Conservation (phyloP, 1,284 basidiomycete species). For the Cystobasidium slooffiae region DNA sequence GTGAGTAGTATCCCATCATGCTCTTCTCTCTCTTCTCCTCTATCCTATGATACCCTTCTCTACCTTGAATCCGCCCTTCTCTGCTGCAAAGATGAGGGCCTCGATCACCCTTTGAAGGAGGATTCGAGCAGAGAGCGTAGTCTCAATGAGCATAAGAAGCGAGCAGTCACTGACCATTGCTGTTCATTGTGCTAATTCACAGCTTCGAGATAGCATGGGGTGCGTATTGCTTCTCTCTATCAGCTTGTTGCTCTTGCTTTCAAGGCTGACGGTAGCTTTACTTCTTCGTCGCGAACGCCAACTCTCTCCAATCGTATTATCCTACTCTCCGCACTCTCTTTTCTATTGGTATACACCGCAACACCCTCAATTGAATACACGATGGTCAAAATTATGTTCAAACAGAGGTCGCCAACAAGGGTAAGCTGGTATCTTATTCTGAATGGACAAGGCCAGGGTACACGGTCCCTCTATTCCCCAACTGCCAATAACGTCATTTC, state of each 20-base stretch:
- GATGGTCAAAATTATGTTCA: not conserved
- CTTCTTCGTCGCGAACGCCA: too few species aligned
- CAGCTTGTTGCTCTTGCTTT: not conserved
- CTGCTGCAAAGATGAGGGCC: slow-evolving; percentile 4
- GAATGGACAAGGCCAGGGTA: too few species aligned
- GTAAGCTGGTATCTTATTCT: slow-evolving; percentile 45
- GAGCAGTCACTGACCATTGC: not conserved
- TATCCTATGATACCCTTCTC: not conserved
- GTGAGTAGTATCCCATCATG: slow-evolving; percentile 4
- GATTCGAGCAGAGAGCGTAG: not conserved
- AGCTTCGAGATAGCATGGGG: slow-evolving; percentile 44
- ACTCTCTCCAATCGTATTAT: too few species aligned
- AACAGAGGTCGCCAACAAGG: slow-evolving; percentile 84
- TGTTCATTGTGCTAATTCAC: not conserved
- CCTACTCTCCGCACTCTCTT: too few species aligned
- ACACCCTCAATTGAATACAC: slow-evolving; percentile 54
- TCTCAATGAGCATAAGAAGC: not conserved
- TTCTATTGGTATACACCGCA: too few species aligned
- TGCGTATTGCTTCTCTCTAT: not conserved
- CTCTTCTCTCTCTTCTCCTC: not conserved
- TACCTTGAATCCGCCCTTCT: too few species aligned
- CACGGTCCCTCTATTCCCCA: slow-evolving; percentile 12
- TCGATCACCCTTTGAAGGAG: slow-evolving; percentile 7
- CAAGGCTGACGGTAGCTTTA: not conserved
- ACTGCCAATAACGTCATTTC: slow-evolving; percentile 1